Percentiles rank a stretch among this genome's conserved stretches.
Evolutionary conservation across 139 green algal genomes (phyloP).

Genomic region (Tetratostichococcus sp.): DNA sequence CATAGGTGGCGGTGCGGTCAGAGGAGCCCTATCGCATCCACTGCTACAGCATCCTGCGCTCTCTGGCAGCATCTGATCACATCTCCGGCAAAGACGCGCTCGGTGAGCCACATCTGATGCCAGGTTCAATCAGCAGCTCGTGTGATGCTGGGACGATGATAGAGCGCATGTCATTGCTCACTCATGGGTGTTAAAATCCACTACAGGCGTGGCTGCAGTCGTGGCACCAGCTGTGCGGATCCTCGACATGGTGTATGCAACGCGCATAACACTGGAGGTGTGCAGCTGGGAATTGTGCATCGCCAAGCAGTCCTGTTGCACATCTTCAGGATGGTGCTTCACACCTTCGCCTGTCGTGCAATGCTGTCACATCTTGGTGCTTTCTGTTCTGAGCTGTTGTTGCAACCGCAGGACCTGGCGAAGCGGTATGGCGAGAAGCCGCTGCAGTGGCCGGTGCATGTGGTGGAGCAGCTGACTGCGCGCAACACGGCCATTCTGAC

Average conservation of each 20-base stretch:
- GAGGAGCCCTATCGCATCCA: conserved; percentile 81
- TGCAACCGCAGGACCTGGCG: neutral
- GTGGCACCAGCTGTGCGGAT: conserved; percentile 46
- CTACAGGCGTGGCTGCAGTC: conserved; percentile 42
- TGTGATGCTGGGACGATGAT: too few relatives aligned
- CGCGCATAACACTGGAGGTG: conserved; percentile 31
- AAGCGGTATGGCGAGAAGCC: conserved; percentile 5
- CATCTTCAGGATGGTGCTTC: too few relatives aligned
- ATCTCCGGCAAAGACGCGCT: conserved; percentile 20
- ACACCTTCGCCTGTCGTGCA: too few relatives aligned
- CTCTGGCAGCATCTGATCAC: conserved; percentile 5
- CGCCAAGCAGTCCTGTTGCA: conserved; percentile 33
- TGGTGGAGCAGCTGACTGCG: conserved; percentile 50
- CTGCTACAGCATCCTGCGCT: conserved; percentile 64
- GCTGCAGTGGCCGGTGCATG: conserved; percentile 14
- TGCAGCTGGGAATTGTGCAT: neutral
- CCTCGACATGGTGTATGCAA: conserved; percentile 71
- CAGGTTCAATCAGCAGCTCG: too few relatives aligned
- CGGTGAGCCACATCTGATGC: conserved; percentile 9
- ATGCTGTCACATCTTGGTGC: too few relatives aligned
- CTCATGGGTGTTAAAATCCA: too few relatives aligned
- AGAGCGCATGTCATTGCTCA: too few relatives aligned
- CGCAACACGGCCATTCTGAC: conserved; percentile 44
- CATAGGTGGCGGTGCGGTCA: conserved; percentile 64
- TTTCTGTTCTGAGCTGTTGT: too few relatives aligned